These are phyloP conservation scores for Ophiostoma piceae DNA, from an alignment of 2,329 filamentous ascomycete genomes.

Conservation along the genomic window DNA sequence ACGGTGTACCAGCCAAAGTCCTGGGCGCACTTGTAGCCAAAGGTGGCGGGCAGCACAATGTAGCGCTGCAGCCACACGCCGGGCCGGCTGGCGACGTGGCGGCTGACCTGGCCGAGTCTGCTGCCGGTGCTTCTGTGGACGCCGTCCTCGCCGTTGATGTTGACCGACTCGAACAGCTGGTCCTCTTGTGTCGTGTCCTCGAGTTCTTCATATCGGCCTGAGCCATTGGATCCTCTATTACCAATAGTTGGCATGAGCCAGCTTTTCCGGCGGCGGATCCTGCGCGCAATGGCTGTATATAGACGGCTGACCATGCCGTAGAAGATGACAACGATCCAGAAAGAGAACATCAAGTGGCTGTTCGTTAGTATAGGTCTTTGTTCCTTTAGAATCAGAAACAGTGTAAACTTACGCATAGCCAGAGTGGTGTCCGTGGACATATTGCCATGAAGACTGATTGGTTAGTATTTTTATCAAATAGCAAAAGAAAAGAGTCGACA, in stretches of 20 bases:
- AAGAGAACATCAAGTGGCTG: conserved; percentile 33
- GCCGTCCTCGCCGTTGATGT: background rate
- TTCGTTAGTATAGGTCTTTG: no score
- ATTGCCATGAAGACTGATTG: background rate
- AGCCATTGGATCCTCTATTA: background rate
- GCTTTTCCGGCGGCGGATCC: background rate
- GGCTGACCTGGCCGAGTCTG: background rate
- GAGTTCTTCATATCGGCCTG: background rate
- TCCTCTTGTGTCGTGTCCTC: background rate
- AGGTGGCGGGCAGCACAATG: conserved; percentile 33
- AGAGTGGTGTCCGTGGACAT: conserved; percentile 1
- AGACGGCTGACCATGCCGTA: conserved; percentile 26
- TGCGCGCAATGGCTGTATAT: background rate
- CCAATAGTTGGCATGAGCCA: background rate
- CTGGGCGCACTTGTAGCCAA: conserved; percentile 41
- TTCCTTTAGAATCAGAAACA: background rate
- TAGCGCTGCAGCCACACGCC: conserved; percentile 22
- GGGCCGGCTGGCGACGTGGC: conserved; percentile 14
- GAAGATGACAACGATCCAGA: conserved; percentile 38
- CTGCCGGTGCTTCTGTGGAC: background rate
- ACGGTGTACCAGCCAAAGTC: conserved; percentile 37
- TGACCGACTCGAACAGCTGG: background rate
- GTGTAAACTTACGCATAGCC: background rate
- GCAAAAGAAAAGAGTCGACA: background rate
- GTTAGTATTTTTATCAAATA: background rate